phyloP scores from a whole-genome alignment of 2,329 filamentous ascomycete genomes.

The Fonsecaea multimorphosa region DNA sequence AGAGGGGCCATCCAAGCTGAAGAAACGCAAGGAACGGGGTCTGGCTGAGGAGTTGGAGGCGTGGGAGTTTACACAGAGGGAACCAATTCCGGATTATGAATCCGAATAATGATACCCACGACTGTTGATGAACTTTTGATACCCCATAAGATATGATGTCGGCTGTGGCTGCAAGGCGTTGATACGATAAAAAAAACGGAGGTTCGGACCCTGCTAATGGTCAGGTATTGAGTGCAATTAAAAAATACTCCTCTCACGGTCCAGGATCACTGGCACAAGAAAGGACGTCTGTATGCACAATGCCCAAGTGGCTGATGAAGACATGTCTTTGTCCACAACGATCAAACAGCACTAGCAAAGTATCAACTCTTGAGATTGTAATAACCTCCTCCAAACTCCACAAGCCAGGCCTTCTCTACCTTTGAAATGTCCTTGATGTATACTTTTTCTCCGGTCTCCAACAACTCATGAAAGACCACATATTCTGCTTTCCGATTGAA shows the following conservation, averaged over 20 bases:
- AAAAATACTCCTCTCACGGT: background rate
- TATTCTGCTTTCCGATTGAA: slow-evolving; percentile 97
- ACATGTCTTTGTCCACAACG: background rate
- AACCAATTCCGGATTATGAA: slow-evolving; percentile 32
- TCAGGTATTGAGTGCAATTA: background rate
- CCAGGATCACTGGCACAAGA: background rate
- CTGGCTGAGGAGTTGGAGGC: slow-evolving; percentile 43
- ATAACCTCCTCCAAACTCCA: slow-evolving; percentile 85
- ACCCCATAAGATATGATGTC: background rate
- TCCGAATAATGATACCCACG: slow-evolving; percentile 34
- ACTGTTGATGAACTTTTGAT: slow-evolving; percentile 13
- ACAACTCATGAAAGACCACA: slow-evolving; percentile 92
- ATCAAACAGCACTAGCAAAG: background rate
- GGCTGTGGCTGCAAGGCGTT: background rate
- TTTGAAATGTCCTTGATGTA: slow-evolving; percentile 92
- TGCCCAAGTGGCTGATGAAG: background rate
- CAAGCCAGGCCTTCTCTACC: slow-evolving; percentile 89
- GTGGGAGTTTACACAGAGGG: slow-evolving; percentile 42
- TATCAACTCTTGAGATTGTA: slow-evolving; percentile 63
- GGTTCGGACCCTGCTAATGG: background rate
- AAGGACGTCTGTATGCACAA: background rate
- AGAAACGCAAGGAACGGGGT: slow-evolving; percentile 58
- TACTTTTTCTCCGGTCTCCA: slow-evolving; percentile 86
- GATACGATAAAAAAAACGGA: background rate
- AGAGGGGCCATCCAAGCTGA: slow-evolving; percentile 63